Percentiles rank a stretch among this genome's conserved stretches.
Evolutionary conservation across 1,139 yeast genomes (phyloP).

Genomic region (Nakaseomyces kungkrabaensis): DNA sequence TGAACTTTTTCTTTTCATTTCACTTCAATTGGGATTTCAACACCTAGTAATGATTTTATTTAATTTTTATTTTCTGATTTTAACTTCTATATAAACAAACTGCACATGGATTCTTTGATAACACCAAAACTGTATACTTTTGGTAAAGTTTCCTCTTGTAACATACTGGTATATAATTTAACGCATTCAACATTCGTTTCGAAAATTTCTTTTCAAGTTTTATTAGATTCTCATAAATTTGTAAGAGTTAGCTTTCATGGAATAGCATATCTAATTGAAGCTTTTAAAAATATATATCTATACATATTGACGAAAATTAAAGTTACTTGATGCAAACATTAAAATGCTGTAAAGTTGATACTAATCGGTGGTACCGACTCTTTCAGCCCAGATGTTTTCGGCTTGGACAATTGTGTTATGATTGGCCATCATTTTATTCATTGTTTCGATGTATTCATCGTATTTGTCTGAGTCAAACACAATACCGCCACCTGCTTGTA

Average conservation of each 20-base stretch:
- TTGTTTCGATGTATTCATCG: slow-evolving; percentile 91
- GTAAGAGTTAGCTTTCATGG: too few species aligned
- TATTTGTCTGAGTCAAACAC: slow-evolving; percentile 90
- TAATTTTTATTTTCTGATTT: slow-evolving; percentile 11
- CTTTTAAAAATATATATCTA: neutral
- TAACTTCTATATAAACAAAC: slow-evolving; percentile 8
- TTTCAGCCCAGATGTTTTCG: slow-evolving; percentile 58
- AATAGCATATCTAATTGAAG: neutral
- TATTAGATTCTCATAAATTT: too few species aligned
- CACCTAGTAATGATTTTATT: slow-evolving; percentile 5
- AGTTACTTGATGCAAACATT: neutral
- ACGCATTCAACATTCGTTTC: slow-evolving; percentile 32
- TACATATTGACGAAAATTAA: neutral
- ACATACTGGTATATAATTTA: slow-evolving; percentile 8
- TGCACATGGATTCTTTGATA: slow-evolving; percentile 4
- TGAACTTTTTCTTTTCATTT: slow-evolving; percentile 6
- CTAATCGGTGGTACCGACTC: slow-evolving; percentile 23
- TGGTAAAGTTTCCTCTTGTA: neutral
- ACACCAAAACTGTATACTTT: slow-evolving; percentile 1
- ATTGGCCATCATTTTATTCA: slow-evolving; percentile 95
- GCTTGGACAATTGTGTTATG: slow-evolving; percentile 84
- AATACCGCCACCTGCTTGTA: slow-evolving; percentile 98
- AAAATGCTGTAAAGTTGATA: neutral
- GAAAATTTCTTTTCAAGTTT: neutral
- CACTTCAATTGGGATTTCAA: slow-evolving; percentile 6